Conservation (phyloP, 108 stramenopile genomes). For the Cyclotella kingstonii region DNA sequence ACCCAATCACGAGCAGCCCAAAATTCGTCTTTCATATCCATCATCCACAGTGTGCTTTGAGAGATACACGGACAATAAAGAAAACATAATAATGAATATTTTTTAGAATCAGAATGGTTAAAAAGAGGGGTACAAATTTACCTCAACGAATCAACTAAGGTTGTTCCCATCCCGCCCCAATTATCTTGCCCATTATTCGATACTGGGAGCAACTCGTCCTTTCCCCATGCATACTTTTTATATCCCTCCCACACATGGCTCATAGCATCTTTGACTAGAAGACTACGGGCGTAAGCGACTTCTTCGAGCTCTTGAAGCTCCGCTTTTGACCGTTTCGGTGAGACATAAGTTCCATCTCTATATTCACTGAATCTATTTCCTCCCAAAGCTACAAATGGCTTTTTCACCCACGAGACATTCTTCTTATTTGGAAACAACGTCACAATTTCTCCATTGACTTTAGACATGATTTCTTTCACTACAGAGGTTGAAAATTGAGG, state of each 20-base stretch:
- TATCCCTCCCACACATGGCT: conserved; percentile 40
- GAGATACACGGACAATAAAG: neutral
- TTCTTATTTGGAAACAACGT: conserved; percentile 6
- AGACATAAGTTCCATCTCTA: conserved; percentile 31
- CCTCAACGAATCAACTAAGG: conserved; percentile 73
- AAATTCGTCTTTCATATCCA: conserved; percentile 74
- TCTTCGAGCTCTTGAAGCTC: conserved; percentile 29
- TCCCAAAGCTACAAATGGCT: conserved; percentile 44
- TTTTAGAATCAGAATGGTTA: neutral
- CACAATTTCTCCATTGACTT: conserved; percentile 12
- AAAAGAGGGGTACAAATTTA: neutral
- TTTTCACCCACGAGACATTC: neutral
- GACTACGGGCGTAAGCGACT: conserved; percentile 27
- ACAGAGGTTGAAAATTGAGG: neutral
- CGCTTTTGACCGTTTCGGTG: conserved; percentile 17
- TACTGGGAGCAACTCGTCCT: conserved; percentile 46
- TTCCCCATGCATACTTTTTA: conserved; percentile 44
- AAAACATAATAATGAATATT: neutral
- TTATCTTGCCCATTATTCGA: conserved; percentile 27
- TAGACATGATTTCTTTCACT: conserved; percentile 16
- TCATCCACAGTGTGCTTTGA: conserved; percentile 69
- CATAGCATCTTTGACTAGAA: conserved; percentile 30
- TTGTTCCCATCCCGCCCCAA: conserved; percentile 71
- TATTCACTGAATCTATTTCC: conserved; percentile 66
- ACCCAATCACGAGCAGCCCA: conserved; percentile 63